Conservation (phyloP, 1,284 basidiomycete genomes). For the Amylostereum areolatum region DNA sequence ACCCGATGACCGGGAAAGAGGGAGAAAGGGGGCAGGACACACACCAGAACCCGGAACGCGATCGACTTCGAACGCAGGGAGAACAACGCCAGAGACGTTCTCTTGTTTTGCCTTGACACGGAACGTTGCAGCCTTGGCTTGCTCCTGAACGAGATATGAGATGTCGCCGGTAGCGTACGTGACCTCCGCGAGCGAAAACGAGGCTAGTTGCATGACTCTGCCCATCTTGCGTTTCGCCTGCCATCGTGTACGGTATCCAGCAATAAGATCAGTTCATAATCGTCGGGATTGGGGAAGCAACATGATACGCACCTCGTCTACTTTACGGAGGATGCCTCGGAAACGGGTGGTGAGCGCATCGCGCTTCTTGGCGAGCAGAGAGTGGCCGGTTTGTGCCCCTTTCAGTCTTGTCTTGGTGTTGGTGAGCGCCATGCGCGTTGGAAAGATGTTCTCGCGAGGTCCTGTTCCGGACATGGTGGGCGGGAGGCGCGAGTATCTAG, state of each 20-base stretch:
- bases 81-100: constrained; percentile 97
- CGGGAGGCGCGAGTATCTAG: too few species aligned
- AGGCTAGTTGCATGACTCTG: constrained; percentile 95
- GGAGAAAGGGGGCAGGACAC: constrained; percentile 17
- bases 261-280: not conserved
- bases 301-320: constrained; percentile 74
- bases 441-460: constrained; percentile 87
- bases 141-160: constrained; percentile 90
- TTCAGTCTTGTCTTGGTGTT: constrained; percentile 92
- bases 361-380: constrained; percentile 93
- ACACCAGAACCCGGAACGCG: constrained; percentile 76
- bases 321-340: constrained; percentile 83
- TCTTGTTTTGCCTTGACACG: constrained; percentile 94
- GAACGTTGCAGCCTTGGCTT: constrained; percentile 89
- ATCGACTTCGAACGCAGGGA: constrained; percentile 93
- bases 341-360: constrained; percentile 94
- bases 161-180: constrained; percentile 98
- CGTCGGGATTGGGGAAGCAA: not conserved
- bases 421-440: constrained; percentile 91
- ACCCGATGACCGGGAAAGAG: not conserved
- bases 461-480: constrained; percentile 80
- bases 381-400: constrained; percentile 96
- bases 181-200: constrained; percentile 97
- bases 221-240: constrained; percentile 99
- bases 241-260: too few species aligned